Base-by-base conservation (phyloP, 1,139 yeast genomes). In the Hanseniaspora gamundiae region DNA sequence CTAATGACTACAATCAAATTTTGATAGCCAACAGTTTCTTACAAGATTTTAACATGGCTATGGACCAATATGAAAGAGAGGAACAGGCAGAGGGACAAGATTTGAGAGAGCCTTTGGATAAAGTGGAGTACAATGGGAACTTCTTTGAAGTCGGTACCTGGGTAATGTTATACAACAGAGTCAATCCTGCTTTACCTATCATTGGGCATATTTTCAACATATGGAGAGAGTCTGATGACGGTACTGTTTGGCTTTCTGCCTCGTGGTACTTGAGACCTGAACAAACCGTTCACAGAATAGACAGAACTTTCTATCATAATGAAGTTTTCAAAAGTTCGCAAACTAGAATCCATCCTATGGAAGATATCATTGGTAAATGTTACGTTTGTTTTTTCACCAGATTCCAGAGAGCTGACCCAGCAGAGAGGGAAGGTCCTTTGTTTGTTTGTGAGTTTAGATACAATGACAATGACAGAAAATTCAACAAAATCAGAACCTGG, bases 201-300 rank as follows among this genome's bases (percentile, higher is more conserved):
- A 84, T 88, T 24, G 96, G 94, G 9, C 98, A 91, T 62, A 76
- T 91, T 31, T 91, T 88, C 67, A 74, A 95, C 55, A 74, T 91
- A 51, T 91, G 98, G 98, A 78, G 81, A 47, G 77, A 80, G 2
- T 62, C 69, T 2, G 73, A 76, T 45, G 95, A 87, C 55, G 94
- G 93, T 14, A 80, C 83, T 50, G 73, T 80, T 49, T 88, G 91
- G 76, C 74, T 91, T 58, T 91, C 91, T 57, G 95, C 86, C 35
- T 91, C 98, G 67, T 91, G 98, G 98, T 91, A 88, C 64, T 83
- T 85, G 57, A 78, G 97, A 49, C 95, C 98, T 0, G 97, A 91
- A 61, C 97, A 93, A 69, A 91, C 98, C 0, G 94, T 93, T 41
- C 98, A 91, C 62, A 76, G 93, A 52, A 82, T 73, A 44, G 97